phyloP scores from a whole-genome alignment of 495 filamentous ascomycete species.

The Xylaria intraflava region DNA sequence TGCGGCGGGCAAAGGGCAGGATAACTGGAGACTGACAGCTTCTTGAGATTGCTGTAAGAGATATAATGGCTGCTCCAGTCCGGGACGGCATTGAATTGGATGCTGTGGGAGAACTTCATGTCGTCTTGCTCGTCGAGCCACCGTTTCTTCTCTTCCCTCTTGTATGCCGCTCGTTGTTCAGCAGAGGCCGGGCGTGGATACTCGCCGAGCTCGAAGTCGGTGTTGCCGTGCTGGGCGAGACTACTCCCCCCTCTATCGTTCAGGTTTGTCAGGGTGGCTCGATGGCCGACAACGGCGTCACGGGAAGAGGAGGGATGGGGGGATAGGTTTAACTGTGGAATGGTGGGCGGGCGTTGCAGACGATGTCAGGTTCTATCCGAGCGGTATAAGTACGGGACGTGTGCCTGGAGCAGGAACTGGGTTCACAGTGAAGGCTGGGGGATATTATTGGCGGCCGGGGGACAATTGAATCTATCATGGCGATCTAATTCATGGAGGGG shows the following conservation, averaged over 20 bases:
- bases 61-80: slow-evolving; percentile 99
- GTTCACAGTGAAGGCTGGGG: neutral
- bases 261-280: slow-evolving; percentile 15
- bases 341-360: slow-evolving; percentile 29
- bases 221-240: slow-evolving; percentile 2
- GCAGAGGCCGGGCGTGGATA: slow-evolving; percentile 13
- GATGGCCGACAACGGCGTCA: slow-evolving; percentile 21
- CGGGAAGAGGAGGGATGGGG: slow-evolving; percentile 36
- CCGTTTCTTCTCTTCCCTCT: slow-evolving; percentile 43
- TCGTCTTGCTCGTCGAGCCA: slow-evolving; percentile 62
- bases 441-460: neutral
- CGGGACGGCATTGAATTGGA: slow-evolving; percentile 98
- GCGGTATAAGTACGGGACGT: neutral
- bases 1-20: neutral
- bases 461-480: slow-evolving; percentile 1
- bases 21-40: slow-evolving; percentile 59
- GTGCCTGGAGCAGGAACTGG: neutral
- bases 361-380: neutral
- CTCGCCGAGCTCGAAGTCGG: slow-evolving; percentile 34
- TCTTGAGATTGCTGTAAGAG: slow-evolving; percentile 96
- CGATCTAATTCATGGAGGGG: neutral
- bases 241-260: slow-evolving; percentile 39
- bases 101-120: slow-evolving; percentile 99
- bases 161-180: slow-evolving; percentile 24
- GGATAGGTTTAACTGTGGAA: slow-evolving; percentile 23